Percentiles rank a stretch among this genome's conserved stretches.
These are phyloP conservation scores for Cystofilobasidium ferigula DNA, from an alignment of 768 basidiomycete genomes.

Conservation along the genomic window DNA sequence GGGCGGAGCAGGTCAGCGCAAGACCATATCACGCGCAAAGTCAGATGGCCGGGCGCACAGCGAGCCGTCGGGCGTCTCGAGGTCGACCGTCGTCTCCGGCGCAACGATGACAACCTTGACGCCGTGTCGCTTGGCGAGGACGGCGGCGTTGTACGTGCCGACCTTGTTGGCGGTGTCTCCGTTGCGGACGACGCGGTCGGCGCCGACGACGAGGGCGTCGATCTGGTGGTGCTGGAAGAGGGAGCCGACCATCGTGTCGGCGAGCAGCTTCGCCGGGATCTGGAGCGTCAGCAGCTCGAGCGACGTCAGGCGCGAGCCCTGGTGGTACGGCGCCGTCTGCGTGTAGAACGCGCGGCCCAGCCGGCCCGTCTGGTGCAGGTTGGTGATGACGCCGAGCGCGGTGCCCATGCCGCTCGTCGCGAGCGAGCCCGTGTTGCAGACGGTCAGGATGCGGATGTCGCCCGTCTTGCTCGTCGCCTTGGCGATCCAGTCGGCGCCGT, in stretches of 20 bases:
- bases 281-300: constrained; percentile 73
- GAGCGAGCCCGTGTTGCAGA: constrained; percentile 94
- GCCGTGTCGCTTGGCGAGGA: constrained; percentile 66
- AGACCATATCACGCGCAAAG: not conserved
- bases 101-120: constrained; percentile 91
- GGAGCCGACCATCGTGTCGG: constrained; percentile 95
- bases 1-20: not conserved
- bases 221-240: constrained; percentile 76
- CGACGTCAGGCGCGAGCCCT: constrained; percentile 73
- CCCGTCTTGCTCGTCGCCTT: constrained; percentile 39
- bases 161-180: constrained; percentile 99
- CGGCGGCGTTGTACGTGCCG: constrained; percentile 93
- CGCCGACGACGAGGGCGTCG: constrained; percentile 75
- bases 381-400: constrained; percentile 83
- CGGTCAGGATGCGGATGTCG: constrained; percentile 21
- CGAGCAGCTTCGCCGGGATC: constrained; percentile 84
- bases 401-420: constrained; percentile 96
- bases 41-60: constrained; percentile 39
- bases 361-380: constrained; percentile 65
- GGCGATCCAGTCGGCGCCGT: constrained; percentile 74
- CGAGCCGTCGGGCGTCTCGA: constrained; percentile 60
- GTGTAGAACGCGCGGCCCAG: constrained; percentile 80
- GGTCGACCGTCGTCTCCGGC: constrained; percentile 82
- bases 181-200: constrained; percentile 78
- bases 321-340: constrained; percentile 74